A percentile compares a stretch with the other conserved stretches of the same genome.
phyloP scores from a whole-genome alignment of 805 yeast species.

The Lachancea lanzarotensis region DNA sequence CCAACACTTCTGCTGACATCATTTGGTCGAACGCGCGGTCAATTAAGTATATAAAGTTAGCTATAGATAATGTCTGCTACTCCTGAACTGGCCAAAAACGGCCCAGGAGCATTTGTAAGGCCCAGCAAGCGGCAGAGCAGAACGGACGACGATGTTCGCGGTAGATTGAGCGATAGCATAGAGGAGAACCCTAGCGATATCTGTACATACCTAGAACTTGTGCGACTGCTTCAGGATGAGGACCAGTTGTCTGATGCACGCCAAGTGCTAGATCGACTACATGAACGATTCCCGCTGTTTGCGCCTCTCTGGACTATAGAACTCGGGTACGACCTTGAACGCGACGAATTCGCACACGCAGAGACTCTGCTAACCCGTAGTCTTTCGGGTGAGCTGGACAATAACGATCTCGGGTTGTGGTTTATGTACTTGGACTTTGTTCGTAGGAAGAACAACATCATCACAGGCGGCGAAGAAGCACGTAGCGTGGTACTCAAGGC shows the following conservation, averaged over 20 bases:
- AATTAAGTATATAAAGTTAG: not conserved
- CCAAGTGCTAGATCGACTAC: conserved; percentile 51
- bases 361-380: conserved; percentile 62
- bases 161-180: conserved; percentile 51
- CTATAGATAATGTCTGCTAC: conserved; percentile 8
- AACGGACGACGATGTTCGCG: conserved; percentile 41
- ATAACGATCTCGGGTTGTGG: conserved; percentile 64
- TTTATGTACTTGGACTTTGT: conserved; percentile 71
- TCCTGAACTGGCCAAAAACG: conserved; percentile 10
- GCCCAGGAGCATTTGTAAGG: conserved; percentile 4
- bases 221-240: conserved; percentile 42
- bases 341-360: conserved; percentile 46
- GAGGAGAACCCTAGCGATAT: conserved; percentile 49
- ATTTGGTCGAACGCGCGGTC: not conserved
- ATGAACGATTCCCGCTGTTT: conserved; percentile 59
- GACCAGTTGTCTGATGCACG: conserved; percentile 58
- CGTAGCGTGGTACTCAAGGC: conserved; percentile 70
- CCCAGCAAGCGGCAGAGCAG: conserved; percentile 9
- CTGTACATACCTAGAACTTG: conserved; percentile 49
- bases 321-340: conserved; percentile 53
- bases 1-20: not conserved
- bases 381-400: conserved; percentile 38
- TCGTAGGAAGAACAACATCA: conserved; percentile 55
- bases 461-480: conserved; percentile 79
- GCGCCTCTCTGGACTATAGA: conserved; percentile 72